These are phyloP conservation scores for Alternaria metachromatica DNA, from an alignment of 2,329 filamentous ascomycete genomes.

Conservation along the genomic window DNA sequence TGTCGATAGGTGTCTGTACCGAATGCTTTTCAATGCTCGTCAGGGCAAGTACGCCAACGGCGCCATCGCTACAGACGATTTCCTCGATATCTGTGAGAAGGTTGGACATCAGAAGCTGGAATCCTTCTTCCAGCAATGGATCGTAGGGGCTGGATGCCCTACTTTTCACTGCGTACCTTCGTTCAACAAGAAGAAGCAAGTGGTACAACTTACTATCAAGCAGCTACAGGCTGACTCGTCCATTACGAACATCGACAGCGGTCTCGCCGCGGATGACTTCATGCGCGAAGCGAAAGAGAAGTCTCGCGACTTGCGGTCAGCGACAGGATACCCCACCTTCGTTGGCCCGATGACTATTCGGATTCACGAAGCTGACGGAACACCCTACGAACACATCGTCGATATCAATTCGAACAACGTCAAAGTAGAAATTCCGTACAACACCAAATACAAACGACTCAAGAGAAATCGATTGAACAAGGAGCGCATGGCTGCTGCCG, in stretches of 20 bases:
- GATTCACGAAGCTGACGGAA: constrained; percentile 97
- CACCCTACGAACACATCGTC: constrained; percentile 96
- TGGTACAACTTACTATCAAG: constrained; percentile 87
- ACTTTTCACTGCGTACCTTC: constrained; percentile 83
- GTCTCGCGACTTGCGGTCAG: constrained; percentile 70
- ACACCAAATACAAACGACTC: constrained; percentile 97
- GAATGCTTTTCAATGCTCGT: constrained; percentile 84
- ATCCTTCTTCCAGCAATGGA: constrained; percentile 92
- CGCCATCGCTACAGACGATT: constrained; percentile 75
- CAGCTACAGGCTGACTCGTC: constrained; percentile 60
- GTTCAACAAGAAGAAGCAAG: constrained; percentile 97
- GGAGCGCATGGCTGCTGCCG: constrained; percentile 72
- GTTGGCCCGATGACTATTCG: constrained; percentile 97
- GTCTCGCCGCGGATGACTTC: constrained; percentile 75
- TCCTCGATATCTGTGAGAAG: constrained; percentile 85
- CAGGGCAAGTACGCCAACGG: constrained; percentile 76
- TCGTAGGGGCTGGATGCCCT: constrained; percentile 86
- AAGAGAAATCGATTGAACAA: constrained; percentile 86
- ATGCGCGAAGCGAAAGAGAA: constrained; percentile 85
- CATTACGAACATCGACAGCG: constrained; percentile 32
- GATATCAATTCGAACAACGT: constrained; percentile 88
- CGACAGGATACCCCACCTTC: constrained; percentile 78
- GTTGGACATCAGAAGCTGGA: constrained; percentile 87
- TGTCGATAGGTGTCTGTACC: constrained; percentile 82
- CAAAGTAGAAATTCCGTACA: constrained; percentile 95